Evolutionary conservation across 2,329 filamentous ascomycete species (phyloP), one percentile per base, ranked within the genome.

Genomic region (Aspergillus awamori): DNA sequence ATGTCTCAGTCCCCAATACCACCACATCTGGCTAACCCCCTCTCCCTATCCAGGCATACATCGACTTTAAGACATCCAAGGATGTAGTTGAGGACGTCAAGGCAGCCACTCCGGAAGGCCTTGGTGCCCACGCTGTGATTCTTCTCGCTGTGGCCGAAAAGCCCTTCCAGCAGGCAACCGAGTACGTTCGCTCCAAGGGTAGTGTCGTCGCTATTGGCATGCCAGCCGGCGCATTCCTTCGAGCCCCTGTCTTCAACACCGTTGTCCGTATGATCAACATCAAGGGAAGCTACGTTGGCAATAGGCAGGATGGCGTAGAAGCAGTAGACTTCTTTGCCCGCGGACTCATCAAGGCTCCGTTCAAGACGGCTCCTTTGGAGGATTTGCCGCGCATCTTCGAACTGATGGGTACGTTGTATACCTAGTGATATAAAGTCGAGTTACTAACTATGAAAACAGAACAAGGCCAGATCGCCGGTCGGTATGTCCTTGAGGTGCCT

Each of bases 151-250:
- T 92, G 56, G 86, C 83, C 70, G 93, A 97, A 85, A 92, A 89
- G 83, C 94, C 94, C 57, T 97, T 97, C 88, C 92, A 97, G 81
- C 93, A 97, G 82, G 94, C 94, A 45, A 88, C 91, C 52, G 88
- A 84, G 78, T 97, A 97, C 79, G 89, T 97, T 64, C 90, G 94
- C 62, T 86, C 92, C 59, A 87, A 88, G 63, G 94, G 94, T 62
- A 85, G 87, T 41, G 90, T 97, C 72, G 86, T 97, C 65, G 94
- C 91, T 79, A 95, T 98, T 72, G 94, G 93, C 72, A 83, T 97
- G 26, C 94, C 94, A 5, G 89, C 91, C 39, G 84, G 88, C 65
- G 93, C 93, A 2, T 90, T 84, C 78, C 84, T 97, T 66, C 86
- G 86, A 69, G 93, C 93, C 1, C 91, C 92, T 41, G 93, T 97